Evolutionary conservation across 2,329 filamentous ascomycete species (phyloP).

Genomic region (Trichoderma koningiopsis): DNA sequence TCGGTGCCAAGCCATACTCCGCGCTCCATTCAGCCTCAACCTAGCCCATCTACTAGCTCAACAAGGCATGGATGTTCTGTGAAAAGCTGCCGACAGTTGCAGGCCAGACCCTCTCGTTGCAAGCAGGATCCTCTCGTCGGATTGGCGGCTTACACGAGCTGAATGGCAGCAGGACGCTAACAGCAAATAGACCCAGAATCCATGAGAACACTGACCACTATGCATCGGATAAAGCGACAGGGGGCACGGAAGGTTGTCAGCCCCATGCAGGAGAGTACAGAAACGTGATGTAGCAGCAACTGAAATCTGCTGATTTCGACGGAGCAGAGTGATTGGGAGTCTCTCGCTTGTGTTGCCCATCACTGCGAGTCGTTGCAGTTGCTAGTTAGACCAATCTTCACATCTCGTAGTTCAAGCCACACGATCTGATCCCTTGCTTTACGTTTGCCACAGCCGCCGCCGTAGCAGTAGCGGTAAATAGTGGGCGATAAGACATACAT

Average conservation of each 20-base stretch:
- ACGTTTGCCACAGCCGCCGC: constrained; percentile 15
- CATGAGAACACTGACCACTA: constrained; percentile 8
- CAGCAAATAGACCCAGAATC: constrained; percentile 24
- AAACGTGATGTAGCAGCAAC: not conserved
- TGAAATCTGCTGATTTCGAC: not conserved
- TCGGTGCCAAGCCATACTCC: not conserved
- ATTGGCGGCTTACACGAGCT: constrained; percentile 26
- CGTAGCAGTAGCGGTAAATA: not conserved
- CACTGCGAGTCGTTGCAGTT: not conserved
- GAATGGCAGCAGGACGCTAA: constrained; percentile 24
- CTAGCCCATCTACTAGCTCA: constrained; percentile 31
- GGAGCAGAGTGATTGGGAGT: not conserved
- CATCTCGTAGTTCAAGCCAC: constrained; percentile 8
- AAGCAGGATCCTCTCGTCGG: not conserved
- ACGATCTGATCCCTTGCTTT: constrained; percentile 12
- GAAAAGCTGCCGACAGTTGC: constrained; percentile 21
- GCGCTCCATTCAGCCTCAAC: constrained; percentile 32
- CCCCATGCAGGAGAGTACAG: constrained; percentile 5
- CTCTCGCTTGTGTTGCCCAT: not conserved
- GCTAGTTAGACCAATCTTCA: not conserved
- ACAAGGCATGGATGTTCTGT: constrained; percentile 30
- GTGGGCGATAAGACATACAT: not conserved
- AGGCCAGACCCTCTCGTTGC: constrained; percentile 7
- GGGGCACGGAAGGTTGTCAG: constrained; percentile 16
- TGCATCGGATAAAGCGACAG: not conserved